Base-by-base conservation (phyloP, 768 basidiomycete genomes). In the Mycena polygramma region DNA sequence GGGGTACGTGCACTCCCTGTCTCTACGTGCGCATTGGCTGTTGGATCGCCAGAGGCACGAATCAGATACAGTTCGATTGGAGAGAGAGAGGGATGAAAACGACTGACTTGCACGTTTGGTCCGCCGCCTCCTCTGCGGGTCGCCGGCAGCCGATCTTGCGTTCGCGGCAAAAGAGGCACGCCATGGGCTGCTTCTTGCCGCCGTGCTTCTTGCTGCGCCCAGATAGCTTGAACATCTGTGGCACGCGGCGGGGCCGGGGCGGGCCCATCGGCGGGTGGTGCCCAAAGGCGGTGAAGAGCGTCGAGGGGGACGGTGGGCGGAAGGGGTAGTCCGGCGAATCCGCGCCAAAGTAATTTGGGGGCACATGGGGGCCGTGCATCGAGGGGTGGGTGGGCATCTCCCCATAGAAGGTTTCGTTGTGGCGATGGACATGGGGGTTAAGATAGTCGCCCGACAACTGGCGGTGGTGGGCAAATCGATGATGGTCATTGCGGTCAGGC, bases 31-130 rank as follows among this genome's bases (percentile, higher is more conserved):
- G n/a, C 67, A 68, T 37, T 68, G 67, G 48, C 67, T 68, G 3
- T n/a, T 11, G 30, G 30, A 19, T 17, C 14, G 39, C 13, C 14
- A 15, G 46, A 49, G 14, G 30, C 30, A 30, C 14, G n/a, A 22
- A 49, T 24, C n/a, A 30, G 30, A 30, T 30, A 30, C 30, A 30
- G 30, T 30, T 30, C 30, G 6, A 22, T 22, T 14, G 15, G 19
- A 3, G 36, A 37, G 8, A 49, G 7, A 20, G 48, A 52, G 35
- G 35, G 14, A 6, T 10, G n/a, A n/a, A 36, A 13, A 17, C 13
- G 15, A 66, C 70, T 36, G n/a, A 66, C 70, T 71, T 71, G 70
- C 70, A 71, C n/a, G 70, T 71, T 41, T 71, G 64, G 48, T 66
- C 65, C 19, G 64, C 59, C 19, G 39, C 70, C 39, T 43, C 65